Evolutionary conservation across 768 basidiomycete genomes (phyloP), one percentile per base, ranked within the genome.

Genomic region (Suillus lakei): DNA sequence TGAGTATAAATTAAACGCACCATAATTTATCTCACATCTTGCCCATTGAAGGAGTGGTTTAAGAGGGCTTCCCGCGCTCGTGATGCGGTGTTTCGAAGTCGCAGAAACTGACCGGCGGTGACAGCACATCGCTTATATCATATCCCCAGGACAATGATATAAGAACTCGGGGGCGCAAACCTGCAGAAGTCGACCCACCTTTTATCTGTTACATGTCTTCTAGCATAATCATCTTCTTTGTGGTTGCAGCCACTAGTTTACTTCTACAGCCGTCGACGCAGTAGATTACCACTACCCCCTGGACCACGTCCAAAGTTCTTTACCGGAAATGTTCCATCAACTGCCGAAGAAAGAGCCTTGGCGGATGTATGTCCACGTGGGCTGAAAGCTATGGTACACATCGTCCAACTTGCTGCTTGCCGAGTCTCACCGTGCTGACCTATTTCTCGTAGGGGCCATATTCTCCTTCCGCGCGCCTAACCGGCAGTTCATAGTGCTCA

Each of bases 341-440:
- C n/a, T 56, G 13, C n/a, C 55, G 16, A 36, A 56, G 55, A 7
- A 56, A 1, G 55, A 36, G 12, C 55, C 9, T 56, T 36, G 55
- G 55, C n/a, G 34, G 7, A 9, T 4, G 23, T 56, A 36, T 56
- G n/a, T n/a, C 8, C 34, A 12, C 6, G n/a, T 56, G 34, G 55
- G 55, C 55, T 56, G 55, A 56, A 56, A 56, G 6, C 12, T 56
- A 56, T 56, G 55, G 55, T 56, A 7, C n/a, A 36, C 15, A 36
- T 34, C 7, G 12, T 34, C 13, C 32, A 10, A 34, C 7, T n/a
- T 8, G 13, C 12, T 23, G 1, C 46, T 26, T 48, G 4, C n/a
- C 12, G 13, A n/a, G 34, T 36, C n/a, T 36, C 16, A 13, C 56
- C n/a, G n/a, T n/a, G n/a, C n/a, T 56, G n/a, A 56, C 34, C 34